Evolutionary conservation across 441 rosid genomes (phyloP).

Genomic region (Arabidopsis hybrid): DNA sequence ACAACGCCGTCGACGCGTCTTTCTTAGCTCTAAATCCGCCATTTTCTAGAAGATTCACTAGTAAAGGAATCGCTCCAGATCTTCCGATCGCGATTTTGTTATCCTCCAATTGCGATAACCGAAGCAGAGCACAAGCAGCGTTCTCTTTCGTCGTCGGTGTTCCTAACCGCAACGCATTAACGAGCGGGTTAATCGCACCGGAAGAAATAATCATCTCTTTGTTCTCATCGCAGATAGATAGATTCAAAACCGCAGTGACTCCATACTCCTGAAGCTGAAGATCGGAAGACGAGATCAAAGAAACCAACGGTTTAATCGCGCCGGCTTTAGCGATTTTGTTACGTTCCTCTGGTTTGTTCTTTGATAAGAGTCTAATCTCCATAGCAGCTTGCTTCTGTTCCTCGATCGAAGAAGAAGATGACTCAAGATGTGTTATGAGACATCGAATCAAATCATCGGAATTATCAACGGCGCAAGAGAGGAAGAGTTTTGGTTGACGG

Average conservation of each 20-base stretch:
- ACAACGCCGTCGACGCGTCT: conserved; percentile 88
- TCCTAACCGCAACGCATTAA: conserved; percentile 67
- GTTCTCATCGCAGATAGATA: conserved; percentile 93
- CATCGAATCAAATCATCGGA: conserved; percentile 72
- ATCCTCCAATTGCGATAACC: conserved; percentile 75
- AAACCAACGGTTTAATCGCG: conserved; percentile 73
- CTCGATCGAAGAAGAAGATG: conserved; percentile 74
- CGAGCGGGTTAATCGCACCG: conserved; percentile 87
- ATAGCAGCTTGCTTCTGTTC: conserved; percentile 93
- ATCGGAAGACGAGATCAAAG: conserved; percentile 70
- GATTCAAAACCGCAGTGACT: conserved; percentile 85
- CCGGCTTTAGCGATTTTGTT: conserved; percentile 81
- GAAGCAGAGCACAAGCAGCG: conserved; percentile 87
- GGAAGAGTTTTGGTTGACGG: conserved; percentile 51
- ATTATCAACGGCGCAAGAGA: conserved; percentile 71
- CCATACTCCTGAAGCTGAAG: conserved; percentile 85
- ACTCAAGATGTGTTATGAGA: conserved; percentile 69
- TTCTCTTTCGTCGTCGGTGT: conserved; percentile 85
- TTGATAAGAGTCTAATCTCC: conserved; percentile 93
- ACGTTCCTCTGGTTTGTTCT: conserved; percentile 84
- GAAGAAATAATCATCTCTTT: conserved; percentile 69
- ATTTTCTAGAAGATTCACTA: conserved; percentile 70
- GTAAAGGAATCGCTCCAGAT: conserved; percentile 80
- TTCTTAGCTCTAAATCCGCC: conserved; percentile 83
- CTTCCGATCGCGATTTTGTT: conserved; percentile 83